Evolutionary conservation across 306 rosid species (phyloP).

Genomic region (Senna tora): DNA sequence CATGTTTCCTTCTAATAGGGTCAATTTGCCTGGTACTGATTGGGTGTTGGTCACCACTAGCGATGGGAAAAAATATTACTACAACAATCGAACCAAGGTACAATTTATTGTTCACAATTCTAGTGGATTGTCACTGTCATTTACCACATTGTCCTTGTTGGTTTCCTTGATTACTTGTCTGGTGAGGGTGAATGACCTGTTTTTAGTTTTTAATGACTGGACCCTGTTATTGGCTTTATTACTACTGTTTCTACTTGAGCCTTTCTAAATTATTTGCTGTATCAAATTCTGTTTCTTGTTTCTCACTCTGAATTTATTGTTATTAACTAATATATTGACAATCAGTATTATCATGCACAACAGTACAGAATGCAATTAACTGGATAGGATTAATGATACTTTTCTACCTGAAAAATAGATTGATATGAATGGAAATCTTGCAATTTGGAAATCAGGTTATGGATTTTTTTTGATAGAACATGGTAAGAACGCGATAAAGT

Average conservation of each 20-base stretch:
- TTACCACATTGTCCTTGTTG: constrained; percentile 11
- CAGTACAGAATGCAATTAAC: background rate
- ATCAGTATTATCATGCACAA: background rate
- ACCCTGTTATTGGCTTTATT: background rate
- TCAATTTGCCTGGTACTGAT: constrained; percentile 77
- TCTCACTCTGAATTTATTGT: background rate
- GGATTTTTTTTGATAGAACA: background rate
- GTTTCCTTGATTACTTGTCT: constrained; percentile 8
- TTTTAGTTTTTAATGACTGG: constrained; percentile 3
- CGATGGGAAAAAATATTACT: constrained; percentile 91
- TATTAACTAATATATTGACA: too few species aligned
- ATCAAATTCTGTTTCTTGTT: constrained; percentile 1
- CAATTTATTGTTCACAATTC: constrained; percentile 26
- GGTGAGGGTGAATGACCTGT: background rate
- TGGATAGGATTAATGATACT: constrained; percentile 6
- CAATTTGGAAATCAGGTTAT: background rate
- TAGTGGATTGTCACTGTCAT: constrained; percentile 12
- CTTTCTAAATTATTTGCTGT: constrained; percentile 10
- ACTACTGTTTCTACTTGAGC: background rate
- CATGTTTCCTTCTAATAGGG: constrained; percentile 54
- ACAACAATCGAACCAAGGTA: constrained; percentile 90
- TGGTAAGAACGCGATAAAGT: background rate
- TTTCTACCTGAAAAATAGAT: background rate
- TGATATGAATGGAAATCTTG: background rate
- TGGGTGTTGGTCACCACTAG: constrained; percentile 84